phyloP scores from a whole-genome alignment of 306 rosid species.

The Phaseolus lunatus region DNA sequence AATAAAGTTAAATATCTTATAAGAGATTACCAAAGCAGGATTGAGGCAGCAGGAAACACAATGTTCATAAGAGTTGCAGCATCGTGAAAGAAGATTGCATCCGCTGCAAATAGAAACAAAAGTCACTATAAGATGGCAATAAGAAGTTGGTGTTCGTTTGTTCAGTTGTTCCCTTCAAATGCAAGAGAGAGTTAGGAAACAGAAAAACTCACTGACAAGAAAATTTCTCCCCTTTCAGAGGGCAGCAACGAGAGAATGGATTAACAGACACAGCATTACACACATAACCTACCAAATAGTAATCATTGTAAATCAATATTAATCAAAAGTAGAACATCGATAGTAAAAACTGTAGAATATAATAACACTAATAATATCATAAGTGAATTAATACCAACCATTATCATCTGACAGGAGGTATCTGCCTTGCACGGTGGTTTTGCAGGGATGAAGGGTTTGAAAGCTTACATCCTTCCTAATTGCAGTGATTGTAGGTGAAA shows the following conservation, averaged over 20 bases:
- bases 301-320: background rate
- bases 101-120: conserved; percentile 63
- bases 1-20: conserved; percentile 2
- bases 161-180: background rate
- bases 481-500: conserved; percentile 34
- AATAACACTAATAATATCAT: background rate
- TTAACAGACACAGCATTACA: conserved; percentile 69
- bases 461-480: conserved; percentile 74
- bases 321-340: background rate
- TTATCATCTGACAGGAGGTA: conserved; percentile 77
- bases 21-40: conserved; percentile 71
- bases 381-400: conserved; percentile 42
- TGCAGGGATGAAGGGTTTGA: conserved; percentile 53
- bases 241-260: conserved; percentile 81
- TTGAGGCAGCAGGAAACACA: conserved; percentile 96
- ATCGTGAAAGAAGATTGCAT: conserved; percentile 78
- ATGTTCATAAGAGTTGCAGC: conserved; percentile 90
- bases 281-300: conserved; percentile 66
- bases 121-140: background rate
- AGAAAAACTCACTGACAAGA: conserved; percentile 92
- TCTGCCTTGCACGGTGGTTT: conserved; percentile 89
- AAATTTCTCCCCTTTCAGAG: conserved; percentile 69
- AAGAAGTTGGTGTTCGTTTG: background rate
- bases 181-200: conserved; percentile 25
- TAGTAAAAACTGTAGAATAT: background rate